These are phyloP conservation scores for Chaetothyriales sp. DNA, from an alignment of 2,329 filamentous ascomycete species.

Conservation along the genomic window DNA sequence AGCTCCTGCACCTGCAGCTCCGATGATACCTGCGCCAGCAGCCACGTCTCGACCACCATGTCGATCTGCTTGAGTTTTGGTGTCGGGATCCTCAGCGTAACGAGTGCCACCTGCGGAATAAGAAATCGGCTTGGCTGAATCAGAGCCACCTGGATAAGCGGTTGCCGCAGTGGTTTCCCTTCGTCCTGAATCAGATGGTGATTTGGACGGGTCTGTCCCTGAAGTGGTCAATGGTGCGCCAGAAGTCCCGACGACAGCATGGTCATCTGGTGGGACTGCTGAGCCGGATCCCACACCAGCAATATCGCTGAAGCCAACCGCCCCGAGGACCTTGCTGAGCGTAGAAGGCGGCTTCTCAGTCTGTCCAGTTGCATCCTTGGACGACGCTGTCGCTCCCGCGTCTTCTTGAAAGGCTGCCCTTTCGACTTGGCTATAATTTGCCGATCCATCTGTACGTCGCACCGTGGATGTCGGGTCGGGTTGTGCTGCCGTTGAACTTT, in stretches of 20 bases:
- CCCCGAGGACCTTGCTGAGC: conserved; percentile 12
- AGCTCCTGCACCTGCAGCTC: conserved; percentile 1
- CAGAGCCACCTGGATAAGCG: not conserved
- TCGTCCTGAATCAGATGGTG: conserved; percentile 6
- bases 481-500: conserved; percentile 2
- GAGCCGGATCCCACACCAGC: conserved; percentile 6
- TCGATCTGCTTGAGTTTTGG: not conserved
- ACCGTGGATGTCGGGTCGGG: conserved; percentile 4
- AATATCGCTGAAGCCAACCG: conserved; percentile 13
- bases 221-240: conserved; percentile 10
- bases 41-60: not conserved
- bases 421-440: not conserved
- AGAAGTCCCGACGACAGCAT: conserved; percentile 3
- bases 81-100: not conserved
- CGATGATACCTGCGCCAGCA: not conserved
- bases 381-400: not conserved
- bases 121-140: too few relatives aligned
- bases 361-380: not conserved
- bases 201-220: conserved; percentile 10
- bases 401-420: not conserved
- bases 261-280: conserved; percentile 1
- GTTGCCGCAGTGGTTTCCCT: not conserved
- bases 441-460: conserved; percentile 4
- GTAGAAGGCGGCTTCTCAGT: conserved; percentile 2
- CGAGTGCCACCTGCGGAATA: not conserved